A percentile compares a stretch with the other conserved stretches of the same genome.
phyloP scores from a whole-genome alignment of 2,329 filamentous ascomycete genomes.

The Colletotrichum sublineola region DNA sequence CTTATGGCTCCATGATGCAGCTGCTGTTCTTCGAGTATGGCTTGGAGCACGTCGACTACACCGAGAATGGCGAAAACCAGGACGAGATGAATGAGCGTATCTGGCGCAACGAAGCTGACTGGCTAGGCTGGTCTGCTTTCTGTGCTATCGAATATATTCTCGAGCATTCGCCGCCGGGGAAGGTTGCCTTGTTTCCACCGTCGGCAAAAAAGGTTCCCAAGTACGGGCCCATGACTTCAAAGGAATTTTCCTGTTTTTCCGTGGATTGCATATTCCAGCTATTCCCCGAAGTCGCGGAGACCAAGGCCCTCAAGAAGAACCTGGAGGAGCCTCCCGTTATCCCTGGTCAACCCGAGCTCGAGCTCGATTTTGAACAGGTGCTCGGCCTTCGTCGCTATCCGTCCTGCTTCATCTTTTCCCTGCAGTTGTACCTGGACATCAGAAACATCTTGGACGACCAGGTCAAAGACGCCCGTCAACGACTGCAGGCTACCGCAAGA shows the following conservation, averaged over 20 bases:
- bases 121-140: not conserved
- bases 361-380: slow-evolving; percentile 5
- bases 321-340: slow-evolving; percentile 3
- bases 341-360: not conserved
- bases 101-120: slow-evolving; percentile 9
- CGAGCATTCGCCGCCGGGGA: not conserved
- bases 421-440: slow-evolving; percentile 13
- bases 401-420: slow-evolving; percentile 8
- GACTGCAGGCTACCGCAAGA: not conserved
- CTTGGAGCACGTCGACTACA: too few species aligned
- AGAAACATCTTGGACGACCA: slow-evolving; percentile 17
- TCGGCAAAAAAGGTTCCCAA: not conserved
- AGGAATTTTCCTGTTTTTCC: not conserved
- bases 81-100: not conserved
- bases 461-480: slow-evolving; percentile 5
- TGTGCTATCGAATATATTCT: not conserved
- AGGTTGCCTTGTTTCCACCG: not conserved
- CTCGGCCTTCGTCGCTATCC: not conserved
- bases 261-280: not conserved
- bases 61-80: too few species aligned
- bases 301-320: not conserved
- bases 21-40: too few species aligned
- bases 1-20: too few species aligned
- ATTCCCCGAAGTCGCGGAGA: slow-evolving; percentile 3
- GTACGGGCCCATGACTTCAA: slow-evolving; percentile 1